Evolutionary conservation across 2,329 filamentous ascomycete species (phyloP), one percentile per base, ranked within the genome.

Genomic region (Sporothrix brasiliensis): DNA sequence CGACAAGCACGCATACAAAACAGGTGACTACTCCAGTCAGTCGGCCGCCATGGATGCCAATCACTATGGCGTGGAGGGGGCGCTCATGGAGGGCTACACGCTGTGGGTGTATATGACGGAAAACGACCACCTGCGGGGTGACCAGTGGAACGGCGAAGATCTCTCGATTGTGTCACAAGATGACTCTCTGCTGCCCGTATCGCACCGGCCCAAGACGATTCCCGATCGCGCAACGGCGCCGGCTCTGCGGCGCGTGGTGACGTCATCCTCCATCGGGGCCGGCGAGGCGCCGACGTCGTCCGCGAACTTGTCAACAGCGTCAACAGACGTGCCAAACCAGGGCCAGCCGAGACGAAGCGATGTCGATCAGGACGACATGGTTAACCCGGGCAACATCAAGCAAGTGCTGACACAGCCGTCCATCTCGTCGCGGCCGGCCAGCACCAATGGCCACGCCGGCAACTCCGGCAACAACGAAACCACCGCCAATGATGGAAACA

Each of bases 121-220:
- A 85, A 99, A 98, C 78, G 90, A 91, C 73, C 95, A 99, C 77
- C 84, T 90, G 77, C 90, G 92, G 81, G 95, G 95, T 69, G 95
- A 99, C 76, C 89, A 93, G 74, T 99, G 95, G 95, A 99, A 99
- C 75, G 95, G 95, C 61, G 95, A 99, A 79, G 95, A 99, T 78
- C 81, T 99, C 47, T 97, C 94, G 5, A 95, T 99, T 69, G 91
- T 89, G 77, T 97, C 93, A 0, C 75, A 88, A 5, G 94, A 99
- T 77, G 96, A 99, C 79, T 89, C 88, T 69, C 80, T 84, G 19
- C 78, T 90, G 52, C 84, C 86, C 1, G 77, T 83, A 52, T 87
- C 86, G 2, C 78, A 84, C 6, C 72, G 87, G 3, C 85, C 85
- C 0, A 83, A 77, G 71, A 80, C 76, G 4, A 2, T 34, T 10